Percentiles rank a stretch among this genome's conserved stretches.
Conservation (phyloP, 306 rosid genomes). For the Sophora flavescens region DNA sequence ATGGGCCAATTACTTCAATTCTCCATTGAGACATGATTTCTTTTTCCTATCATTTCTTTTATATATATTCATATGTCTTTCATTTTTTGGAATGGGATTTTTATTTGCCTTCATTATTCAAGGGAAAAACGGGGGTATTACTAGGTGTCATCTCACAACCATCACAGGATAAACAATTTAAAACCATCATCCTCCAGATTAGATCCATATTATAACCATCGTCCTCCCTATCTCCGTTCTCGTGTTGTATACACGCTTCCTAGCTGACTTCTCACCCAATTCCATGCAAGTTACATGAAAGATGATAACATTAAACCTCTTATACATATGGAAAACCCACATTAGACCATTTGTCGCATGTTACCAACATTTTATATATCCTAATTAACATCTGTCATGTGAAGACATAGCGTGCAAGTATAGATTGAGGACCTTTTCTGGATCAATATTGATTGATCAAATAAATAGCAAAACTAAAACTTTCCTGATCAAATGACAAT, state of each 20-base stretch:
- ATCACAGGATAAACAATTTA: conserved; percentile 6
- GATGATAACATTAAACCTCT: conserved; percentile 26
- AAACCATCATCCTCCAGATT: background rate
- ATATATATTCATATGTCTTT: too few species aligned
- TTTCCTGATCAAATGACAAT: background rate
- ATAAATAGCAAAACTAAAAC: conserved; percentile 8
- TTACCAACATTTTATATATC: background rate
- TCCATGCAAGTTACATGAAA: conserved; percentile 4
- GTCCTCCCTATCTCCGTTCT: too few species aligned
- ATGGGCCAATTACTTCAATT: conserved; percentile 8
- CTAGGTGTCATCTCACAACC: background rate
- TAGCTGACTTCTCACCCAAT: background rate
- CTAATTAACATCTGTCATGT: background rate
- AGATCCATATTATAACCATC: background rate
- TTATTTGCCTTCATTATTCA: background rate
- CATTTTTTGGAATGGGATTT: conserved; percentile 5
- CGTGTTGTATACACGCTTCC: too few species aligned
- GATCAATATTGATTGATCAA: background rate
- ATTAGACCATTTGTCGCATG: background rate
- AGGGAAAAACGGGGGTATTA: background rate
- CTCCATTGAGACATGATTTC: background rate
- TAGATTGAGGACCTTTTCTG: conserved; percentile 32
- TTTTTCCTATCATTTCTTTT: background rate
- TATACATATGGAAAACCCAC: background rate
- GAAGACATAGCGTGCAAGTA: conserved; percentile 5